These are phyloP conservation scores for Pecoramyces ruminantium DNA, from an alignment of 192 early-diverging fungal species.

Conservation along the genomic window DNA sequence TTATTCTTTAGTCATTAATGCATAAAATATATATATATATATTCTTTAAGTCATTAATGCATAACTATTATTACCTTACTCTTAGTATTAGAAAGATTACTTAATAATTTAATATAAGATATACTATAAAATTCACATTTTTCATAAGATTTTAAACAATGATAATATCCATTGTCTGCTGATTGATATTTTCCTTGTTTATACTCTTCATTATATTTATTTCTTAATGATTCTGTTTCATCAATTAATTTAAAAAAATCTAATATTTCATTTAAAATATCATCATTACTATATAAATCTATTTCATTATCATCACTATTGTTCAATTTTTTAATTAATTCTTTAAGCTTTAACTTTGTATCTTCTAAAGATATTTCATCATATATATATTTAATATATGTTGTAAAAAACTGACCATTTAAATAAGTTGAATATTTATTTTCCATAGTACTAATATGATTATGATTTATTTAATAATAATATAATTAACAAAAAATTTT, in stretches of 20 bases:
- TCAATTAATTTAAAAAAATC: background rate
- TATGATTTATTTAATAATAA: too few species aligned
- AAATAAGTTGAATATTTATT: background rate
- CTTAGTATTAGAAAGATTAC: background rate
- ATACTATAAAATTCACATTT: background rate
- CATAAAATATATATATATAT: too few species aligned
- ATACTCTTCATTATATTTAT: background rate
- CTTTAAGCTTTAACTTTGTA: background rate
- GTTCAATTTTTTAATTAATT: background rate
- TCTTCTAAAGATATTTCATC: background rate
- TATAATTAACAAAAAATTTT: too few species aligned
- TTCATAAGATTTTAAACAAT: background rate
- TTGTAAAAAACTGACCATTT: background rate
- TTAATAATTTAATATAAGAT: background rate
- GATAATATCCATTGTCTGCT: background rate
- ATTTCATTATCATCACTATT: background rate
- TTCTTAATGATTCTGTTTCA: background rate
- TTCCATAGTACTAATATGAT: background rate
- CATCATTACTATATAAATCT: background rate
- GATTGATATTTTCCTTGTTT: background rate
- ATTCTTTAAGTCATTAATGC: too few species aligned
- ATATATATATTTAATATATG: background rate
- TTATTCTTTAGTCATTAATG: too few species aligned
- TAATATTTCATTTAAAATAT: background rate
- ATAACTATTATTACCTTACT: background rate